Evolutionary conservation across 2,329 filamentous ascomycete species (phyloP).

Genomic region (Chalaropsis ovoidea): DNA sequence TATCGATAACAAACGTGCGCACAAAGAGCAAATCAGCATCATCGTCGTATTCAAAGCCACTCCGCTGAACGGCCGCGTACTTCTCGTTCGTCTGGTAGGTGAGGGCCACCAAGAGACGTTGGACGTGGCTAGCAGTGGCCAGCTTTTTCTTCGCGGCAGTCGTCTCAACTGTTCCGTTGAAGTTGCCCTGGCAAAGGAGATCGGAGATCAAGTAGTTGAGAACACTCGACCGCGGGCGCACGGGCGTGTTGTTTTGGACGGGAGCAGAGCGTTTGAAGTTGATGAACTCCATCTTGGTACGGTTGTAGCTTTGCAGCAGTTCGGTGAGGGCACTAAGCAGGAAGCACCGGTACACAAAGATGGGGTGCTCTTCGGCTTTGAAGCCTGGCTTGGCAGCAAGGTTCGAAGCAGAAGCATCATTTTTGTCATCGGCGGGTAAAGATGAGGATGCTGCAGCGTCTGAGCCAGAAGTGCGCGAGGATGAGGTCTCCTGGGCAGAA

Average conservation of each 20-base stretch:
- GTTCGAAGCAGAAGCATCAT: constrained; percentile 53
- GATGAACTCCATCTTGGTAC: constrained; percentile 96
- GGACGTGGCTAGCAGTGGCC: constrained; percentile 76
- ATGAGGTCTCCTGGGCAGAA: neutral
- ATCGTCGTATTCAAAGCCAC: constrained; percentile 58
- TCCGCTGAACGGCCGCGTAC: constrained; percentile 42
- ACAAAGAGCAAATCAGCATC: constrained; percentile 83
- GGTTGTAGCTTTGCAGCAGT: constrained; percentile 80
- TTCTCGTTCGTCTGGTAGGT: constrained; percentile 81
- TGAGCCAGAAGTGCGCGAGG: neutral
- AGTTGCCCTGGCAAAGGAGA: constrained; percentile 52
- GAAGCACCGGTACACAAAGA: constrained; percentile 94
- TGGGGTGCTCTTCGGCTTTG: constrained; percentile 86
- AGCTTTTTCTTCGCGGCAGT: constrained; percentile 71
- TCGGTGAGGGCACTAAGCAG: constrained; percentile 85
- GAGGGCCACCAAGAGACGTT: constrained; percentile 74
- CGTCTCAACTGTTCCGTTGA: constrained; percentile 61
- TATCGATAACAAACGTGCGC: constrained; percentile 88
- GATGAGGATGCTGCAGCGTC: neutral
- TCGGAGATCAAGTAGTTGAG: constrained; percentile 87
- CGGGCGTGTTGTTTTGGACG: constrained; percentile 71
- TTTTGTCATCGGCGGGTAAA: constrained; percentile 33
- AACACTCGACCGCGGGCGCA: constrained; percentile 85
- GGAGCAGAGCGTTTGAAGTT: constrained; percentile 94
- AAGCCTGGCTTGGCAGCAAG: constrained; percentile 58